Evolutionary conservation across 805 yeast species (phyloP), one percentile per base, ranked within the genome.

Genomic region (Sugiyamaella floridensis): DNA sequence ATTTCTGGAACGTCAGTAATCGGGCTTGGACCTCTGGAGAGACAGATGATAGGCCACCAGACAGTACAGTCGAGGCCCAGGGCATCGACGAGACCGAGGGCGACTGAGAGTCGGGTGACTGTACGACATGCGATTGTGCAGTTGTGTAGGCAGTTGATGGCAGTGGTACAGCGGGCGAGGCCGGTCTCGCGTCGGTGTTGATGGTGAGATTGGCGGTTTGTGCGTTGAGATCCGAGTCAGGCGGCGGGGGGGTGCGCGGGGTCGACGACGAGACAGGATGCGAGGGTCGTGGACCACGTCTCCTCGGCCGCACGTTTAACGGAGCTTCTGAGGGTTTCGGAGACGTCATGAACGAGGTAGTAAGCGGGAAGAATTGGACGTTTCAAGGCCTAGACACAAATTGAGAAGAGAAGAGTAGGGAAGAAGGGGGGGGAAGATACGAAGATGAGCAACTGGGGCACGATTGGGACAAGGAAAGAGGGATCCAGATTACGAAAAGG

Each of bases 11-110:
- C 0, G 96, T 96, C 66, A 86, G 71, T 40, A 90, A 76, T 57
- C 93, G 75, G 0, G 96, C 97, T 67, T 89, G 97, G 42, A 89
- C 78, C 57, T 86, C 92, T 10, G 93, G 83, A 60, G 71, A 63
- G 41, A 65, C 32, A 22, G 48, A 29, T 11, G 37, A 32, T 14
- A 32, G 37, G 2, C 48, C 48, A 12, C 48, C 48, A 19, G 15
- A 15, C 2, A 18, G 18, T 6, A 45, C 32, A 22, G 48, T 40
- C 40, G 48, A 32, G 12, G 47, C 47, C 41, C 40, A 20, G 15
- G 22, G 47, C 37, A 18, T 40, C 16, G 48, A 42, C 9, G 26
- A 18, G 22, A 20, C 20, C 22, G 44, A 34, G 2, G 48, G 15
- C n/a, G 40, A 11, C 32, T 14, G 48, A 15, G 48, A 45, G 26